These are phyloP conservation scores for Phycomyces blakesleeanus DNA, from an alignment of 192 early-diverging fungal genomes.

Conservation along the genomic window DNA sequence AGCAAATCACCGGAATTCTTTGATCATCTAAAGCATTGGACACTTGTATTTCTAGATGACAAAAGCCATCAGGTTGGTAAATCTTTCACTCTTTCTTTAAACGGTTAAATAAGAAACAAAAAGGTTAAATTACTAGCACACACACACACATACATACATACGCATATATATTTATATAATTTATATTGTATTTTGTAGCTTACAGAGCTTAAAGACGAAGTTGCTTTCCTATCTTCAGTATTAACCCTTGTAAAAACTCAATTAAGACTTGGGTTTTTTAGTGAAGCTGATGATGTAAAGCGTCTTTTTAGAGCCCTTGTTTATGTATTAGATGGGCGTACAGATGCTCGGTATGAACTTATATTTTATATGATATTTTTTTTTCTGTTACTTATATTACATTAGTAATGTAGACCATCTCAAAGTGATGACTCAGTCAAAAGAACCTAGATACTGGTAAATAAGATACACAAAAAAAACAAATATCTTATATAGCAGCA, in stretches of 20 bases:
- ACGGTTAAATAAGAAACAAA: no score
- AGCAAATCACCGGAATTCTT: conserved; percentile 8
- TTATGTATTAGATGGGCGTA: conserved; percentile 23
- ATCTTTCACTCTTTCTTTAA: no score
- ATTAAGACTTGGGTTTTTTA: conserved; percentile 14
- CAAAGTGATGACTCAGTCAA: neutral
- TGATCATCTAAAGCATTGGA: conserved; percentile 20
- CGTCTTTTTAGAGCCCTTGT: conserved; percentile 16
- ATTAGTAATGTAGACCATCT: conserved; percentile 12
- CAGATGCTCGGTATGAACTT: conserved; percentile 9
- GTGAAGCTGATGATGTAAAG: conserved; percentile 11
- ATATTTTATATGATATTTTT: neutral
- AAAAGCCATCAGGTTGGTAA: conserved; percentile 9
- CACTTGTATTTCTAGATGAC: conserved; percentile 18
- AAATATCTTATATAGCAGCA: neutral
- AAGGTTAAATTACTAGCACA: no score
- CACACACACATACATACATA: neutral
- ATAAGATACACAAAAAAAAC: no score
- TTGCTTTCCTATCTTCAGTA: conserved; percentile 14
- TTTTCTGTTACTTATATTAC: neutral
- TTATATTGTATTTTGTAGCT: conserved; percentile 5
- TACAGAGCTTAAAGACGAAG: conserved; percentile 1
- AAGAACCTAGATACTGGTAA: conserved; percentile 12
- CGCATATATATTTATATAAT: neutral
- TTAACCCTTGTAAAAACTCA: conserved; percentile 15